phyloP scores from a whole-genome alignment of 2,329 filamentous ascomycete genomes.

The Colletotrichum sojae region DNA sequence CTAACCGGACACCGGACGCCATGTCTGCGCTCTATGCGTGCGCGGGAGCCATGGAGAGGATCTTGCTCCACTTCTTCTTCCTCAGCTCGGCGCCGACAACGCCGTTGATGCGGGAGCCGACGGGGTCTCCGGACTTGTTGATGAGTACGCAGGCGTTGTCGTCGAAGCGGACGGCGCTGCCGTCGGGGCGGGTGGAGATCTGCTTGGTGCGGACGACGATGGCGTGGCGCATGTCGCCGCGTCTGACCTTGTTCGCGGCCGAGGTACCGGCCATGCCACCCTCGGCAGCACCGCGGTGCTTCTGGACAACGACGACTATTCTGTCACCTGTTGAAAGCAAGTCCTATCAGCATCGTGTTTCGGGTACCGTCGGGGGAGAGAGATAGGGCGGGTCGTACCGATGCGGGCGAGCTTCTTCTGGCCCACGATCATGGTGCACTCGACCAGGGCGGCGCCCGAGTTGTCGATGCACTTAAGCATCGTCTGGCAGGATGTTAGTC shows the following conservation, averaged over 20 bases:
- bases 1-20: background rate
- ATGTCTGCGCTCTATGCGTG: constrained; percentile 59
- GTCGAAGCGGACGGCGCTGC: constrained; percentile 92
- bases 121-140: constrained; percentile 96
- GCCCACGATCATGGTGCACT: constrained; percentile 93
- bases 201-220: constrained; percentile 94
- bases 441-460: constrained; percentile 96
- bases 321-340: constrained; percentile 80
- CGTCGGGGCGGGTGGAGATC: constrained; percentile 88
- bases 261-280: constrained; percentile 80
- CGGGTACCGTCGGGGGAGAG: background rate
- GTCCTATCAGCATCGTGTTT: constrained; percentile 69
- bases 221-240: constrained; percentile 96
- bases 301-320: constrained; percentile 97
- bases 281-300: constrained; percentile 85
- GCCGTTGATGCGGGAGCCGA: constrained; percentile 92
- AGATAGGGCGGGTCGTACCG: constrained; percentile 68
- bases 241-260: constrained; percentile 91
- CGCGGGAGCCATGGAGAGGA: constrained; percentile 90
- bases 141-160: constrained; percentile 98
- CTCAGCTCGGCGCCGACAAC: constrained; percentile 92
- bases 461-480: constrained; percentile 99
- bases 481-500: constrained; percentile 70
- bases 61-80: constrained; percentile 98
- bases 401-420: constrained; percentile 92